Base-by-base conservation (phyloP, 1,284 basidiomycete species). In the Rugosomyces carneus region DNA sequence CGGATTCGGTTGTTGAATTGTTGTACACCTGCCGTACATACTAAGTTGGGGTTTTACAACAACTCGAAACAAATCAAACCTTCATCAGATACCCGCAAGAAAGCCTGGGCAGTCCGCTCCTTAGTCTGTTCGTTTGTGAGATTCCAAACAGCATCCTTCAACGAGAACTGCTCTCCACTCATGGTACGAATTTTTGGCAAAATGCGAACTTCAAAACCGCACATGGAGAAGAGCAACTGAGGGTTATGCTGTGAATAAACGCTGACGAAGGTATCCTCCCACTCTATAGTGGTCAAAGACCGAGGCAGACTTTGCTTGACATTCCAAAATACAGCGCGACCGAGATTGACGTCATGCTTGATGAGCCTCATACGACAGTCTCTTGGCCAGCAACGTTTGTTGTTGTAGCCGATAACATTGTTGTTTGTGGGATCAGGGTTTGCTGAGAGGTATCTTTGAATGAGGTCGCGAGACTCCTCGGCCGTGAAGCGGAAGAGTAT, bases 311-410 rank as follows among this genome's bases (percentile, higher is more conserved):
- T 92, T 68, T 98, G 95, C 73, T 98, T 98, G 65, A 99, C 92
- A 58, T 98, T 98, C 96, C 95, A 99, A 70, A 97, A 98, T 9
- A 98, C 95, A 5, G 96, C 96, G 54, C 96, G 82, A 24, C 95
- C 95, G 26, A 99, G 75, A 66, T 99, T 99, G 67, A 99, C 96
- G 61, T 99, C 96, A 68, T 99, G 95, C 72, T 99, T 99, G 76
- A 97, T 96, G 47, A 99, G 78, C 27, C 96, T 79, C 96, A 99
- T 99, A 49, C 96, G 87, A 64, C 94, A 98, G 65, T 99, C 96
- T 53, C 94, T 80, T 19, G 96, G 96, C 96, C 96, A 98, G 72
- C 96, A 99, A 47, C 93, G 88, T 67, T 95, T 95, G 73, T 97
- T 98, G 73, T 98, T 98, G 71, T 98, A 99, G 1, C 95, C 95